Percentiles rank a stretch among this genome's conserved stretches.
These are phyloP conservation scores for Yamadazyma diddensiae DNA, from an alignment of 1,139 yeast genomes.

Conservation along the genomic window DNA sequence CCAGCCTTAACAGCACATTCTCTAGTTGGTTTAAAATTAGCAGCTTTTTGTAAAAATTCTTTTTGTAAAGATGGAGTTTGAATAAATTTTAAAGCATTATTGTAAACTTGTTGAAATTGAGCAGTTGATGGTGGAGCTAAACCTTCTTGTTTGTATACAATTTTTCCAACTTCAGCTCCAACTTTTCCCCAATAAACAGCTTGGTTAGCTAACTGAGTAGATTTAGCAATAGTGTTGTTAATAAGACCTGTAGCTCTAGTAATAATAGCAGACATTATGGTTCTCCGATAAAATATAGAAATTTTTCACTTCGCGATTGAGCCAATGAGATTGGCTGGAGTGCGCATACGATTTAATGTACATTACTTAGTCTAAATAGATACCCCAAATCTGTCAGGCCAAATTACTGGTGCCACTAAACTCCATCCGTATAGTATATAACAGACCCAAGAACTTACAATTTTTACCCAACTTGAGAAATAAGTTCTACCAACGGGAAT, in stretches of 20 bases:
- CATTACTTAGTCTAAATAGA: constrained; percentile 17
- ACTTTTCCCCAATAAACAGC: constrained; percentile 90
- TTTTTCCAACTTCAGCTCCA: constrained; percentile 81
- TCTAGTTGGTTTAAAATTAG: constrained; percentile 50
- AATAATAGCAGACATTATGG: constrained; percentile 51
- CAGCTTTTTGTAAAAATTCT: constrained; percentile 43
- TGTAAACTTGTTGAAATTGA: constrained; percentile 78
- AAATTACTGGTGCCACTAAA: constrained; percentile 78
- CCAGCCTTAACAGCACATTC: constrained; percentile 65
- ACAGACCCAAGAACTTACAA: constrained; percentile 90
- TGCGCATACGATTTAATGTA: not conserved
- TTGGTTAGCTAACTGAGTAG: constrained; percentile 42
- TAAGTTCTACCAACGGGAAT: constrained; percentile 97
- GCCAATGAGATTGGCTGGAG: constrained; percentile 10
- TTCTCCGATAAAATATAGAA: too few relatives aligned
- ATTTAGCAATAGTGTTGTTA: constrained; percentile 34
- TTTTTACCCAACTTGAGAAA: constrained; percentile 93
- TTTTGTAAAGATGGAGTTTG: constrained; percentile 44
- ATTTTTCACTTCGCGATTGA: constrained; percentile 7
- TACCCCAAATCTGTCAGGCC: constrained; percentile 81
- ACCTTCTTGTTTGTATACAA: constrained; percentile 88
- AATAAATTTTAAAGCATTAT: constrained; percentile 38
- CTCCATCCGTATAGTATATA: constrained; percentile 88
- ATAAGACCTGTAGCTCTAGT: constrained; percentile 46
- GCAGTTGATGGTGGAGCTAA: constrained; percentile 84